A percentile compares a stretch with the other conserved stretches of the same genome.
These are phyloP conservation scores for Vanrija sp. DNA, from an alignment of 1,284 basidiomycete species.

Conservation along the genomic window DNA sequence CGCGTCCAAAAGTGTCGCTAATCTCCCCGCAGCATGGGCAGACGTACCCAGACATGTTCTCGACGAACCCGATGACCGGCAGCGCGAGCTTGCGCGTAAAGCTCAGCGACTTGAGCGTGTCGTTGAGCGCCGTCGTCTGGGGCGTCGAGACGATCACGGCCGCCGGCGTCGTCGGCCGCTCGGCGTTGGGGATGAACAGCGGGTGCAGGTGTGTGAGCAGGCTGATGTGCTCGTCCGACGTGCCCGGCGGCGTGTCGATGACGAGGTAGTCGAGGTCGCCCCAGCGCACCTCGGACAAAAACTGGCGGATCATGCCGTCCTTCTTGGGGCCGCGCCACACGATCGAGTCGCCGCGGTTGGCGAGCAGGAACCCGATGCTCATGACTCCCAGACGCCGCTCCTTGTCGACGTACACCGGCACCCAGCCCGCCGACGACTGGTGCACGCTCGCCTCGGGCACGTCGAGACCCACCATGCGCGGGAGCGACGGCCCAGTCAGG, in stretches of 20 bases:
- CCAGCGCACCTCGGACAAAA: slow-evolving; percentile 94
- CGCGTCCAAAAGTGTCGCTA: slow-evolving; percentile 90
- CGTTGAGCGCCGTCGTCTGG: slow-evolving; percentile 91
- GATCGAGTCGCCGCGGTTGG: slow-evolving; percentile 84
- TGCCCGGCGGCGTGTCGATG: slow-evolving; percentile 96
- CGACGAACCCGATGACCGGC: slow-evolving; percentile 85
- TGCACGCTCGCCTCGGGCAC: slow-evolving; percentile 62
- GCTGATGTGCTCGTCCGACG: slow-evolving; percentile 96
- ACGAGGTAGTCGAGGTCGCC: slow-evolving; percentile 93
- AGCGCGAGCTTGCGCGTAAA: slow-evolving; percentile 86
- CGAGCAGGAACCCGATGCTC: slow-evolving; percentile 93
- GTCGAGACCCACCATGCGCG: slow-evolving; percentile 94
- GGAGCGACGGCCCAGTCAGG: slow-evolving; percentile 93
- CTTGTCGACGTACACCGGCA: slow-evolving; percentile 88
- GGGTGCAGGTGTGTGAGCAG: slow-evolving; percentile 90
- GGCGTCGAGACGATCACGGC: slow-evolving; percentile 94
- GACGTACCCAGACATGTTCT: slow-evolving; percentile 98
- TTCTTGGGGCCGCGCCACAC: slow-evolving; percentile 99
- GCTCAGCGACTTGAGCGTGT: slow-evolving; percentile 92
- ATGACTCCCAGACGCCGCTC: slow-evolving; percentile 79
- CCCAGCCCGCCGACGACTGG: slow-evolving; percentile 94
- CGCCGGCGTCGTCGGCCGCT: slow-evolving; percentile 54
- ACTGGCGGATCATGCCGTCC: slow-evolving; percentile 99
- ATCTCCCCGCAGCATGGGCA: slow-evolving; percentile 94
- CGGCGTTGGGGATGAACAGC: slow-evolving; percentile 59